Conservation (phyloP, 1,284 basidiomycete genomes). For the Sanghuangporus sanghuang region DNA sequence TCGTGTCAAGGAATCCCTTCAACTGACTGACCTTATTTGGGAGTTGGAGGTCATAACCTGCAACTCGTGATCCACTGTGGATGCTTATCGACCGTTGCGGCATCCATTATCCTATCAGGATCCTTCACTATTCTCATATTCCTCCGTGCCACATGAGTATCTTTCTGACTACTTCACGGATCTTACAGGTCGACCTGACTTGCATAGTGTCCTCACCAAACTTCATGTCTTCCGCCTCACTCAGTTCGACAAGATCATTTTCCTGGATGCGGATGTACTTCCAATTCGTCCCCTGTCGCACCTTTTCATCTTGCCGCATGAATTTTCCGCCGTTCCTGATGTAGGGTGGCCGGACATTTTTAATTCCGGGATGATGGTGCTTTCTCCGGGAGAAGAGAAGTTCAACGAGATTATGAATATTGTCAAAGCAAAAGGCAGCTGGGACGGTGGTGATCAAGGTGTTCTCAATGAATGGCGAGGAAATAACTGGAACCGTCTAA, state of each 20-base stretch:
- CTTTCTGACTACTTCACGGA: conserved; percentile 6
- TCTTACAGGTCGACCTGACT: conserved; percentile 80
- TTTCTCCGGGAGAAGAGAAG: conserved; percentile 77
- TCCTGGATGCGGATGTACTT: conserved; percentile 94
- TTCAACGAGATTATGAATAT: conserved; percentile 72
- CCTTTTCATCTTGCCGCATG: conserved; percentile 73
- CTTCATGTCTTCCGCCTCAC: conserved; percentile 90
- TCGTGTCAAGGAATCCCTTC: neutral
- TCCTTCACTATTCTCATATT: conserved; percentile 3
- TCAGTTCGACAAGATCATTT: conserved; percentile 85
- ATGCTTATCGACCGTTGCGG: neutral
- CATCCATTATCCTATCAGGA: neutral
- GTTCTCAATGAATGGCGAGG: conserved; percentile 93
- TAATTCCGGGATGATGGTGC: conserved; percentile 93
- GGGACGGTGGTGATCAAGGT: conserved; percentile 98
- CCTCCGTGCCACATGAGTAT: conserved; percentile 6
- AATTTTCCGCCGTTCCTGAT: conserved; percentile 89
- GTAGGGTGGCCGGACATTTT: conserved; percentile 99
- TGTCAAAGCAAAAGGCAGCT: conserved; percentile 74
- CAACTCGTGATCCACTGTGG: conserved; percentile 5
- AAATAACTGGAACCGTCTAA: conserved; percentile 83
- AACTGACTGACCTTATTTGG: neutral
- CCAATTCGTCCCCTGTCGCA: conserved; percentile 85
- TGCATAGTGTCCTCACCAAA: conserved; percentile 90
- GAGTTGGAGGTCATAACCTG: neutral